These are phyloP conservation scores for Stentor coeruleus DNA, from an alignment of 73 alveolate species.

Conservation along the genomic window DNA sequence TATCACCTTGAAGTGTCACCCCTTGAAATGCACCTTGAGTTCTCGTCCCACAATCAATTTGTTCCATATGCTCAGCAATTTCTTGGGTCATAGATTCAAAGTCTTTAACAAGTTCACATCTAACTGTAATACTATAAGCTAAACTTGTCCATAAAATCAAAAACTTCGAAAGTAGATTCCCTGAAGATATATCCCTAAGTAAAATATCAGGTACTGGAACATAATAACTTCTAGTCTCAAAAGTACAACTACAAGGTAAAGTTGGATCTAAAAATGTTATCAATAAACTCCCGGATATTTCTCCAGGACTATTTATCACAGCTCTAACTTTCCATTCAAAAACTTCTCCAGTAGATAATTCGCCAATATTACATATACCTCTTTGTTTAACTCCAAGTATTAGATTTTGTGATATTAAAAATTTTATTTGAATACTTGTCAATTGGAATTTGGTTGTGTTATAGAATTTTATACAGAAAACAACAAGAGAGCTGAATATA, in stretches of 20 bases:
- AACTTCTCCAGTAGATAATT: neutral
- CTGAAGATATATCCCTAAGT: neutral
- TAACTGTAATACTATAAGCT: neutral
- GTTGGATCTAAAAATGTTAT: neutral
- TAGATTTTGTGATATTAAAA: conserved; percentile 6
- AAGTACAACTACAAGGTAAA: neutral
- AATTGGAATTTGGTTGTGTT: conserved; percentile 7
- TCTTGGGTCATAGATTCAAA: neutral
- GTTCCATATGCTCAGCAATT: neutral
- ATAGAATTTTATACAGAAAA: neutral
- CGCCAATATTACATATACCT: neutral
- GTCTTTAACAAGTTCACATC: neutral
- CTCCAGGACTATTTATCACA: conserved; percentile 3
- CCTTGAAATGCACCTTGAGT: conserved; percentile 6
- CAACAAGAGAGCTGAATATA: neutral
- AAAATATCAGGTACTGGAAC: conserved; percentile 15
- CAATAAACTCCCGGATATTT: neutral
- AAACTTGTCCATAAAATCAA: neutral
- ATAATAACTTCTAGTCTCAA: neutral
- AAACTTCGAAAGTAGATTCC: neutral
- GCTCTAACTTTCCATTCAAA: conserved; percentile 18
- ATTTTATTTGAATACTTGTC: neutral
- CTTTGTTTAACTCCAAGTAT: conserved; percentile 11
- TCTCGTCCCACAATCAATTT: neutral
- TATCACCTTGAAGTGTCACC: conserved; percentile 22